phyloP scores from a whole-genome alignment of 129 eudicot genomes.

The Lactuca saligna region DNA sequence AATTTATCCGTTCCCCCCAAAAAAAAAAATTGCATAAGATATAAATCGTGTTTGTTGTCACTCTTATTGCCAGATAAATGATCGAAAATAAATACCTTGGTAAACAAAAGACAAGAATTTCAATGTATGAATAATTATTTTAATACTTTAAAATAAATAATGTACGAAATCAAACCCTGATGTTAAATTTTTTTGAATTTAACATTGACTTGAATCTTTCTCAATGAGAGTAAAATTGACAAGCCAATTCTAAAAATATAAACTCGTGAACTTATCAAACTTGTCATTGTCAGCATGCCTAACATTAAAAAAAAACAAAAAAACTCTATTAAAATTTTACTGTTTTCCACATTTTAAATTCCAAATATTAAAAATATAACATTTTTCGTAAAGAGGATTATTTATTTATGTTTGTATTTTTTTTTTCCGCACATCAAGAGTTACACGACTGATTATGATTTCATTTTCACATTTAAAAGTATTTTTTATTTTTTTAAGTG shows the following conservation, averaged over 20 bases:
- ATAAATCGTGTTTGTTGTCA: too few species aligned
- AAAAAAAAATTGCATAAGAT: too few species aligned
- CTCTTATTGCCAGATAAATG: too few species aligned
- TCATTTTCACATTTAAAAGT: too few species aligned
- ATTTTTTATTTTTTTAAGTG: too few species aligned
- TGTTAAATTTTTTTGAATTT: background rate
- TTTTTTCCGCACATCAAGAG: background rate
- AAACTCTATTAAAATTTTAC: background rate
- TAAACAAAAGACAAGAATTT: too few species aligned
- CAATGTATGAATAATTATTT: too few species aligned
- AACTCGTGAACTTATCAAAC: constrained; percentile 21
- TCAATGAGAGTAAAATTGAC: constrained; percentile 5
- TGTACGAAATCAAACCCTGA: background rate
- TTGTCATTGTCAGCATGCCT: background rate
- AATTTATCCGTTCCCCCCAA: too few species aligned
- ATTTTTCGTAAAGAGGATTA: background rate
- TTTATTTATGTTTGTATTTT: too few species aligned
- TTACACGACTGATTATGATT: too few species aligned
- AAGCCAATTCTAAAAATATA: constrained; percentile 12
- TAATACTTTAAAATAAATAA: background rate
- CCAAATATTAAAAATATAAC: too few species aligned
- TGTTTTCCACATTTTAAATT: background rate
- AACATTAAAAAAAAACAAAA: background rate
- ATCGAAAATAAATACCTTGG: too few species aligned
- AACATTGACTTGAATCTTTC: constrained; percentile 24